Percentiles rank a stretch among this genome's conserved stretches.
Evolutionary conservation across 257 asterid genomes (phyloP).

Genomic region (Verbena officinalis): DNA sequence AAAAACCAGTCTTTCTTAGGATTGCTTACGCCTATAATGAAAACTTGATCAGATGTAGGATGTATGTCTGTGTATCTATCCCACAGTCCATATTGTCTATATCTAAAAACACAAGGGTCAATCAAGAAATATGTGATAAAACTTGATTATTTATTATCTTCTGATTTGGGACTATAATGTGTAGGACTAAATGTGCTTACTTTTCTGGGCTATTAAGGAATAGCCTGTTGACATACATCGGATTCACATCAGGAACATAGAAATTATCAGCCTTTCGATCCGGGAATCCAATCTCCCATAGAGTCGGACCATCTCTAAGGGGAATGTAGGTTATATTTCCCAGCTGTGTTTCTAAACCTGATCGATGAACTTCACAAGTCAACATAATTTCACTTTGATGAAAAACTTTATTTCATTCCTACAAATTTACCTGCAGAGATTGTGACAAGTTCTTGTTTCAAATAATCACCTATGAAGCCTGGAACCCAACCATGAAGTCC

Average conservation of each 20-base stretch:
- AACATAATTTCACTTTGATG: neutral
- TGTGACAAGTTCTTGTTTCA: conserved; percentile 38
- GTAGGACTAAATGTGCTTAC: conserved; percentile 38
- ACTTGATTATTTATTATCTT: neutral
- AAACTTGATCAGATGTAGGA: conserved; percentile 50
- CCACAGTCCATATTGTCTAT: conserved; percentile 63
- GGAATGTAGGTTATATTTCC: conserved; percentile 47
- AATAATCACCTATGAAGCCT: conserved; percentile 56
- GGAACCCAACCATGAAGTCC: conserved; percentile 59
- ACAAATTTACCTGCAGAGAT: conserved; percentile 39
- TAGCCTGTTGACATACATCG: conserved; percentile 51
- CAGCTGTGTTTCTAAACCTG: conserved; percentile 49
- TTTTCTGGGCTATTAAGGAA: conserved; percentile 56
- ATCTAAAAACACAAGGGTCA: conserved; percentile 34
- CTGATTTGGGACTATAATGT: neutral
- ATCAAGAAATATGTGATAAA: neutral
- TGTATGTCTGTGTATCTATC: conserved; percentile 56
- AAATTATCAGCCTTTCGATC: conserved; percentile 47
- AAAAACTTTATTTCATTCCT: neutral
- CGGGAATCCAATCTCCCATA: conserved; percentile 61
- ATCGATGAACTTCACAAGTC: neutral
- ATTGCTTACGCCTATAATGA: conserved; percentile 45
- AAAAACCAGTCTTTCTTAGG: conserved; percentile 66
- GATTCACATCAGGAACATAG: conserved; percentile 55
- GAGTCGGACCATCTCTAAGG: conserved; percentile 47